phyloP scores from a whole-genome alignment of 1,284 basidiomycete species.

The Rugosomyces carneus region DNA sequence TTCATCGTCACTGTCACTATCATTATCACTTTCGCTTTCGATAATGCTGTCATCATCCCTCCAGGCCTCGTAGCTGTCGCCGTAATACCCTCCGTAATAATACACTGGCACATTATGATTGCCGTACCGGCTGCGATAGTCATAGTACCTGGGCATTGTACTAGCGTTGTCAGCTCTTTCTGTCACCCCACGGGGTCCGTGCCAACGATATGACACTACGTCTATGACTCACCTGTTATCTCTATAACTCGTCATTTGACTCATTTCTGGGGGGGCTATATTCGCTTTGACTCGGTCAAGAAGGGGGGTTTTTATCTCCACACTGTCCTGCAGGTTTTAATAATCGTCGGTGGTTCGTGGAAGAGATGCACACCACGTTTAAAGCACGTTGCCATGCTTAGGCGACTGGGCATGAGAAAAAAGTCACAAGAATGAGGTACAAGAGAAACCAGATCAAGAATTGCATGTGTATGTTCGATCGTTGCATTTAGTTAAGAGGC shows the following conservation, averaged over 20 bases:
- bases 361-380: background rate
- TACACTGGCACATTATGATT: slow-evolving; percentile 20
- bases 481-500: too few species aligned
- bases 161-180: too few species aligned
- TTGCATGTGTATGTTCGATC: too few species aligned
- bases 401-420: too few species aligned
- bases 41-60: slow-evolving; percentile 17
- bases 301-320: too few species aligned
- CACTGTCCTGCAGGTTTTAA: too few species aligned
- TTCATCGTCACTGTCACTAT: slow-evolving; percentile 3
- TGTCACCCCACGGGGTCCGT: too few species aligned
- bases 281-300: too few species aligned
- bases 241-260: background rate
- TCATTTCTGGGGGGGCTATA: too few species aligned
- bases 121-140: slow-evolving; percentile 5
- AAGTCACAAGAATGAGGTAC: too few species aligned
- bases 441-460: background rate
- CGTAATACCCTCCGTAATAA: slow-evolving; percentile 12
- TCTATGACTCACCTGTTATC: slow-evolving; percentile 1
- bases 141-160: slow-evolving; percentile 1
- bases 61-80: slow-evolving; percentile 16
- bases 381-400: background rate
- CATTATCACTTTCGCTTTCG: slow-evolving; percentile 13
- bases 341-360: too few species aligned
- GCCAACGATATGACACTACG: too few species aligned